Percentiles rank a stretch among this genome's conserved stretches.
Evolutionary conservation across 1,284 basidiomycete genomes (phyloP).

Genomic region (Apiotrichum domesticum): DNA sequence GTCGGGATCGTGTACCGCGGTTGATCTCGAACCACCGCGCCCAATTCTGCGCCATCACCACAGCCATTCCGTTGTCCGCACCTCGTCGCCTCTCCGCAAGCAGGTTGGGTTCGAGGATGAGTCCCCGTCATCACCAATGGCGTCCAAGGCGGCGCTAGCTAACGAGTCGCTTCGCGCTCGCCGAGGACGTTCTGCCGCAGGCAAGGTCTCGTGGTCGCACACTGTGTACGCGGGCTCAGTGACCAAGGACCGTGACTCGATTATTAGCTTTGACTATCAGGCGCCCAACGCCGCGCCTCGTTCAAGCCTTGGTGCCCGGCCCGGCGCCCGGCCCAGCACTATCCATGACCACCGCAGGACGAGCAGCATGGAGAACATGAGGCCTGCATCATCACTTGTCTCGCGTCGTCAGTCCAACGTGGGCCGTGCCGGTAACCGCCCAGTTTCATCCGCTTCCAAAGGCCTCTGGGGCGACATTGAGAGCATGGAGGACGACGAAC

Average conservation of each 20-base stretch:
- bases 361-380: neutral
- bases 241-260: neutral
- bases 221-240: slow-evolving; percentile 1
- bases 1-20: too few relatives aligned
- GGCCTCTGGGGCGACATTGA: neutral
- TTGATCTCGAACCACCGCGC: neutral
- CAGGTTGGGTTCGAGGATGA: slow-evolving; percentile 12
- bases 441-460: neutral
- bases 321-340: neutral
- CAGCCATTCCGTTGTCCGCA: slow-evolving; percentile 4
- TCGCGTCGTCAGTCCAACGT: neutral
- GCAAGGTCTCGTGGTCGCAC: slow-evolving; percentile 8
- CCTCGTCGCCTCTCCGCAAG: slow-evolving; percentile 11
- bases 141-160: neutral
- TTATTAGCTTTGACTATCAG: neutral
- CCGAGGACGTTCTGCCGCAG: neutral
- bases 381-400: neutral
- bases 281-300: neutral
- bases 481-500: neutral
- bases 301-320: neutral
- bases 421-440: neutral
- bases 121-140: neutral
- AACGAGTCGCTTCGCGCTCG: neutral
- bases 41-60: slow-evolving; percentile 8
- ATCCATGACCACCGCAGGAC: neutral